Evolutionary conservation across 2,329 filamentous ascomycete genomes (phyloP).

Genomic region (Pyrenophora teres): DNA sequence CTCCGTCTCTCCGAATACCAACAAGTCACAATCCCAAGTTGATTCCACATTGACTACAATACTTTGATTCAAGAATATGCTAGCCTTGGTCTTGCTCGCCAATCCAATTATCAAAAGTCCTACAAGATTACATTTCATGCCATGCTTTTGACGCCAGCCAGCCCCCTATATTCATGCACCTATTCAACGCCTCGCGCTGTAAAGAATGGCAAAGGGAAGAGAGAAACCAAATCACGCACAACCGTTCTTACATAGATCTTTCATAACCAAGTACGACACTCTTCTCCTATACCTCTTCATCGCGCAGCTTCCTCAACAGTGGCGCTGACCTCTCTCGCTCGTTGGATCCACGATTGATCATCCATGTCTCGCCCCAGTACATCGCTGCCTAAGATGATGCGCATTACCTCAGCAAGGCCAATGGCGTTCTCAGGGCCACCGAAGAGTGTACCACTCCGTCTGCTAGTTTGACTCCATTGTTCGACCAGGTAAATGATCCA

Average conservation of each 20-base stretch:
- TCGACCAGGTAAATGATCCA: slow-evolving; percentile 66
- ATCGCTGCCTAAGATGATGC: slow-evolving; percentile 52
- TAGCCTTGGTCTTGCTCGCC: slow-evolving; percentile 4
- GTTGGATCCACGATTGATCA: slow-evolving; percentile 43
- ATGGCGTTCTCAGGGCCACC: slow-evolving; percentile 64
- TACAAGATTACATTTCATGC: slow-evolving; percentile 21
- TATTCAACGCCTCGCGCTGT: slow-evolving; percentile 38
- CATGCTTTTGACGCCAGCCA: slow-evolving; percentile 28
- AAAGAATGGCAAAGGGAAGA: slow-evolving; percentile 23
- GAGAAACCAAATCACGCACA: slow-evolving; percentile 16
- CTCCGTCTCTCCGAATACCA: neutral
- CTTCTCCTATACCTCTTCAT: slow-evolving; percentile 8
- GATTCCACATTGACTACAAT: slow-evolving; percentile 7
- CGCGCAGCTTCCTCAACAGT: slow-evolving; percentile 38
- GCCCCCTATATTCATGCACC: slow-evolving; percentile 24
- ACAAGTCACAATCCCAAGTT: no score
- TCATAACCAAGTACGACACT: neutral
- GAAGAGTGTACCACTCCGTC: slow-evolving; percentile 60
- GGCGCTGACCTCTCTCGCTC: slow-evolving; percentile 32
- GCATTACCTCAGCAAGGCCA: slow-evolving; percentile 44
- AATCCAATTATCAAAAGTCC: slow-evolving; percentile 8
- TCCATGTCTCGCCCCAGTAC: slow-evolving; percentile 44
- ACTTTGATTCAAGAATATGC: slow-evolving; percentile 15
- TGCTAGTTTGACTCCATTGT: slow-evolving; percentile 64
- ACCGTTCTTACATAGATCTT: slow-evolving; percentile 13